Evolutionary conservation across 257 asterid genomes (phyloP).

Genomic region (Paulownia fortunei): DNA sequence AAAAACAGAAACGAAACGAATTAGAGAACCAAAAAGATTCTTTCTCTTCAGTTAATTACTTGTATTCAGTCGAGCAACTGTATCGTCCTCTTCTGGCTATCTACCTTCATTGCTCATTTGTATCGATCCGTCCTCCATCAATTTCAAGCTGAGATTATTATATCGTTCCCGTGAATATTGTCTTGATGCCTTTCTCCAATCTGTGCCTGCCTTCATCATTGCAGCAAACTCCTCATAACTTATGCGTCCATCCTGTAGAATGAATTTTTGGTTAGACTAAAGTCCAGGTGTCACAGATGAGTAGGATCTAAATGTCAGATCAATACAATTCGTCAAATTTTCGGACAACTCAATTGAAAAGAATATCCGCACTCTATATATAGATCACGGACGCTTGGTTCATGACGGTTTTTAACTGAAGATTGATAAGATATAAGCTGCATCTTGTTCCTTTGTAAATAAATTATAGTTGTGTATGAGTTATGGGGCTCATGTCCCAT

Average conservation of each 20-base stretch:
- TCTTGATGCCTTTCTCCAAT: constrained; percentile 83
- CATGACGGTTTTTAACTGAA: too few relatives aligned
- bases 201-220: constrained; percentile 84
- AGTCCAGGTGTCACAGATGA: too few relatives aligned
- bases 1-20: background rate
- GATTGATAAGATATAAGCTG: too few relatives aligned
- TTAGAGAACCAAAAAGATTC: constrained; percentile 3
- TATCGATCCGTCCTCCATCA: constrained; percentile 59
- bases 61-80: background rate
- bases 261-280: too few relatives aligned
- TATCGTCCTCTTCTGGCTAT: constrained; percentile 23
- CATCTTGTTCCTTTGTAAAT: too few relatives aligned
- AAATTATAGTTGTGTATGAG: too few relatives aligned
- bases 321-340: too few relatives aligned
- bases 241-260: constrained; percentile 72
- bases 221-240: constrained; percentile 69
- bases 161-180: constrained; percentile 74
- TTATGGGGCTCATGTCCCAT: too few relatives aligned
- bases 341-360: background rate
- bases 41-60: too few relatives aligned
- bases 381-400: too few relatives aligned
- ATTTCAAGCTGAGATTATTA: constrained; percentile 57
- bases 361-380: too few relatives aligned
- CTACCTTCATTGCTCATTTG: constrained; percentile 29
- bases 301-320: too few relatives aligned